These are phyloP conservation scores for Paramecium pentaurelia DNA, from an alignment of 73 alveolate genomes.

Conservation along the genomic window DNA sequence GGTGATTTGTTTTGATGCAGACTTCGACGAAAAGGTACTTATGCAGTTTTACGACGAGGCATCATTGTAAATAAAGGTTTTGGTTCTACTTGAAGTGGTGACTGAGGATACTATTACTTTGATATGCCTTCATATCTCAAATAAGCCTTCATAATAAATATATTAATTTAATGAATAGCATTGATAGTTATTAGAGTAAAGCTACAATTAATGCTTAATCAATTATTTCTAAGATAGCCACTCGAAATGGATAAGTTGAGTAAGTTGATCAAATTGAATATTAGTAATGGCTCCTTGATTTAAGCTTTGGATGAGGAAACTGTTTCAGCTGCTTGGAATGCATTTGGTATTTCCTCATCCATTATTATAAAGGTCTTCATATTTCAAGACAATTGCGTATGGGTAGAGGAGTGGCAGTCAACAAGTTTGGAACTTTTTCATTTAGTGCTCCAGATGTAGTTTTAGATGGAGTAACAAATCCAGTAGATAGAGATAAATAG, in stretches of 20 bases:
- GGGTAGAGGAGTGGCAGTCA: constrained; percentile 60
- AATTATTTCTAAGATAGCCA: constrained; percentile 25
- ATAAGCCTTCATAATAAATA: not conserved
- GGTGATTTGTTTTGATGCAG: not conserved
- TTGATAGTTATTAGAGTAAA: constrained; percentile 23
- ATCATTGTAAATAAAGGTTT: not conserved
- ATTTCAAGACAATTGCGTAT: constrained; percentile 45
- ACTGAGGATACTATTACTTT: not conserved
- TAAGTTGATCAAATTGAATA: not conserved
- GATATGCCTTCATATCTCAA: constrained; percentile 1
- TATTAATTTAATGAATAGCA: constrained; percentile 12
- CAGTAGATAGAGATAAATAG: constrained; percentile 56
- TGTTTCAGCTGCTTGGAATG: constrained; percentile 52
- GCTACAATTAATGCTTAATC: constrained; percentile 43
- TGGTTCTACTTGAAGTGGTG: not conserved
- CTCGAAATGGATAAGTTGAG: constrained; percentile 39
- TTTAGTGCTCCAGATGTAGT: constrained; percentile 62
- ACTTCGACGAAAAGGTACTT: not conserved
- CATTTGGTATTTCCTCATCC: not conserved
- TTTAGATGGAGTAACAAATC: constrained; percentile 62
- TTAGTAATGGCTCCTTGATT: not conserved
- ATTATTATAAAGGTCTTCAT: constrained; percentile 42
- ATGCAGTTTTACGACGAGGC: not conserved
- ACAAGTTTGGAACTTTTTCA: constrained; percentile 57
- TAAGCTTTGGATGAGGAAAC: constrained; percentile 39